Evolutionary conservation across 495 filamentous ascomycete genomes (phyloP).

Genomic region (Penicillium psychrofluorescens): DNA sequence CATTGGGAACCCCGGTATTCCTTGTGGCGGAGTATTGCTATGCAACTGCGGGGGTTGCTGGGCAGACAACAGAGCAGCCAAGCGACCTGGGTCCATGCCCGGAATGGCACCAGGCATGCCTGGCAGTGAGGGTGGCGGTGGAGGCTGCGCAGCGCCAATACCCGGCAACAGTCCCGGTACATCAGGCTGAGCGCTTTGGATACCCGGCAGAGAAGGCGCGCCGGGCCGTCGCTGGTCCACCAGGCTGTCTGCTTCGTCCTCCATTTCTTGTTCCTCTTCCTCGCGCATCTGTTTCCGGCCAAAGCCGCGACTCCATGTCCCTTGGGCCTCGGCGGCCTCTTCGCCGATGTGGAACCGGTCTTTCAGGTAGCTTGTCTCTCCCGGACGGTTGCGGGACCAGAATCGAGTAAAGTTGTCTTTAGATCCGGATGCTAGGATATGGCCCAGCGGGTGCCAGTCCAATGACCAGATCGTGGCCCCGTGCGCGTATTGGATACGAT

Average conservation of each 20-base stretch:
- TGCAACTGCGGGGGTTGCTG: constrained; percentile 29
- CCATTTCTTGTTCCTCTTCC: constrained; percentile 85
- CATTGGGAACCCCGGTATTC: constrained; percentile 24
- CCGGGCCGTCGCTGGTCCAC: constrained; percentile 78
- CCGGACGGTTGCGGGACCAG: constrained; percentile 84
- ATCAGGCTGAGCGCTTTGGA: constrained; percentile 37
- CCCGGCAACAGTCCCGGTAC: constrained; percentile 36
- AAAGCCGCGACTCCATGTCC: constrained; percentile 81
- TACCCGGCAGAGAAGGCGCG: constrained; percentile 43
- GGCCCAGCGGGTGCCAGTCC: constrained; percentile 94
- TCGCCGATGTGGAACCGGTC: constrained; percentile 95
- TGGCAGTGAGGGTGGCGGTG: constrained; percentile 19
- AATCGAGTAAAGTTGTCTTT: constrained; percentile 96
- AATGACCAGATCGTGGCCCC: constrained; percentile 93
- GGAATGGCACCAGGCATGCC: constrained; percentile 43
- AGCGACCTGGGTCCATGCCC: constrained; percentile 45
- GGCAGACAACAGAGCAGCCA: constrained; percentile 40
- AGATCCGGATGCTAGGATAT: constrained; percentile 96
- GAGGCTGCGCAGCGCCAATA: constrained; percentile 41
- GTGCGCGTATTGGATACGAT: constrained; percentile 77
- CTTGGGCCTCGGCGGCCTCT: constrained; percentile 83
- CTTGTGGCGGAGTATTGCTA: constrained; percentile 34
- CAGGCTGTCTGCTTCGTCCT: constrained; percentile 89
- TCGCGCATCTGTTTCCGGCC: constrained; percentile 73
- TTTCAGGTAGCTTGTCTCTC: constrained; percentile 73